These are phyloP conservation scores for Parafenestella ontariensis DNA, from an alignment of 2,329 filamentous ascomycete species.

Conservation along the genomic window DNA sequence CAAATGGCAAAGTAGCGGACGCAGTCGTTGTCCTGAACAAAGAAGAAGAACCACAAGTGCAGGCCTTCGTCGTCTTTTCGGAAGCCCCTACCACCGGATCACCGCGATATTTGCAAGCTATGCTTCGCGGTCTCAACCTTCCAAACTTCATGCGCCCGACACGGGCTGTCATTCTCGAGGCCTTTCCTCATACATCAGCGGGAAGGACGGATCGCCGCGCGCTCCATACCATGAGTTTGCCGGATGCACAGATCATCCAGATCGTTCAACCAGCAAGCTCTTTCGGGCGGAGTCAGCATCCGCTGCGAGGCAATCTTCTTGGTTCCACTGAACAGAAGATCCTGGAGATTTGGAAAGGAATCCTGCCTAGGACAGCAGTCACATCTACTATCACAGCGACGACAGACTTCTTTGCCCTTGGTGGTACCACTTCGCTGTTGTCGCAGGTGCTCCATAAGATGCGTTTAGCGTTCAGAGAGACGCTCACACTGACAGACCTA, in stretches of 20 bases:
- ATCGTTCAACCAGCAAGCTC: background rate
- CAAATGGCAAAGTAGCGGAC: too few species aligned
- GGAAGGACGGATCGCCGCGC: background rate
- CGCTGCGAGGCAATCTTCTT: too few species aligned
- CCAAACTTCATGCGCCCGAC: slow-evolving; percentile 3
- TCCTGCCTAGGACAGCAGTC: background rate
- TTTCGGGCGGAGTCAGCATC: background rate
- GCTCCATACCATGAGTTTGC: background rate
- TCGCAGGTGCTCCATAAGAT: background rate
- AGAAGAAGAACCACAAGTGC: too few species aligned
- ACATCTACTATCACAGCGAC: too few species aligned
- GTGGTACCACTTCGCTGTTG: background rate
- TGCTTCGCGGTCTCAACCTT: slow-evolving; percentile 1
- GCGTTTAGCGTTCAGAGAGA: background rate
- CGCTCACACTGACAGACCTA: background rate
- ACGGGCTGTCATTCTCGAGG: background rate
- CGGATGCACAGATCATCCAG: slow-evolving; percentile 1
- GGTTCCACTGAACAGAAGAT: too few species aligned
- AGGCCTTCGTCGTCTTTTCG: background rate
- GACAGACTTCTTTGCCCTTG: too few species aligned
- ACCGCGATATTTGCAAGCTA: background rate
- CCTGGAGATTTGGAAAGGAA: background rate
- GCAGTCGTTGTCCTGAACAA: too few species aligned
- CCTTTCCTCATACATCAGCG: slow-evolving; percentile 1
- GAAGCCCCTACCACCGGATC: background rate